Percentiles rank a stretch among this genome's conserved stretches.
Conservation (phyloP, 805 yeast species). For the Saccharomycopsis sp. region DNA sequence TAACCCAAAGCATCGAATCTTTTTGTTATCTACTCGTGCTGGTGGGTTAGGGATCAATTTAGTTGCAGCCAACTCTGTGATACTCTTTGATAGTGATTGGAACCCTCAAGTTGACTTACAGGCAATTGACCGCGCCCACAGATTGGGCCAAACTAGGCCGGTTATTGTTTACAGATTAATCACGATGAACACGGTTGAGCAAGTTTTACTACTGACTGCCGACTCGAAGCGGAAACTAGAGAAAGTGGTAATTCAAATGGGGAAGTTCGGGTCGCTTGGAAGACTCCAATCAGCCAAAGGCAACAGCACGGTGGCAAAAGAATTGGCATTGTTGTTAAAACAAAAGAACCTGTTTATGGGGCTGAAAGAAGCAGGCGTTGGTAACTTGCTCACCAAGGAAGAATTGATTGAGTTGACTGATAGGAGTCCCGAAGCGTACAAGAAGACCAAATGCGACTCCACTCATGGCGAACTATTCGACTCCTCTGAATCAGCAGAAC, state of each 20-base stretch:
- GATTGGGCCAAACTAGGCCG: conserved; percentile 86
- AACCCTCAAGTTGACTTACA: conserved; percentile 95
- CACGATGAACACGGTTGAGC: conserved; percentile 75
- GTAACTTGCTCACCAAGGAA: conserved; percentile 28
- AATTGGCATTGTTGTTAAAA: conserved; percentile 35
- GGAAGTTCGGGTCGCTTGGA: conserved; percentile 42
- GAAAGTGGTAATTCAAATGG: conserved; percentile 63
- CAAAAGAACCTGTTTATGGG: conserved; percentile 34
- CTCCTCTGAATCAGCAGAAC: no score
- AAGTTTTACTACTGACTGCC: conserved; percentile 69
- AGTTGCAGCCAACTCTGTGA: conserved; percentile 82
- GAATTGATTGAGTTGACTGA: conserved; percentile 47
- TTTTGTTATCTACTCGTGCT: conserved; percentile 82
- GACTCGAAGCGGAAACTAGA: conserved; percentile 76
- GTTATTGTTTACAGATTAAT: conserved; percentile 77
- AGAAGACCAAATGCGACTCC: conserved; percentile 25
- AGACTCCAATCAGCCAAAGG: conserved; percentile 30
- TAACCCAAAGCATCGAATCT: conserved; percentile 37
- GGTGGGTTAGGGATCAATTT: conserved; percentile 93
- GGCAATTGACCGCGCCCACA: conserved; percentile 92
- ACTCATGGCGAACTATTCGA: conserved; percentile 36
- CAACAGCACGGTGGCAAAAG: conserved; percentile 31
- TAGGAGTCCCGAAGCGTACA: conserved; percentile 39
- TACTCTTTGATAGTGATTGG: conserved; percentile 91
- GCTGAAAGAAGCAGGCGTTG: conserved; percentile 21